Percentiles rank a stretch among this genome's conserved stretches.
These are phyloP conservation scores for Dictyostelium purpureum DNA, from an alignment of 78 protist genomes.

Conservation along the genomic window DNA sequence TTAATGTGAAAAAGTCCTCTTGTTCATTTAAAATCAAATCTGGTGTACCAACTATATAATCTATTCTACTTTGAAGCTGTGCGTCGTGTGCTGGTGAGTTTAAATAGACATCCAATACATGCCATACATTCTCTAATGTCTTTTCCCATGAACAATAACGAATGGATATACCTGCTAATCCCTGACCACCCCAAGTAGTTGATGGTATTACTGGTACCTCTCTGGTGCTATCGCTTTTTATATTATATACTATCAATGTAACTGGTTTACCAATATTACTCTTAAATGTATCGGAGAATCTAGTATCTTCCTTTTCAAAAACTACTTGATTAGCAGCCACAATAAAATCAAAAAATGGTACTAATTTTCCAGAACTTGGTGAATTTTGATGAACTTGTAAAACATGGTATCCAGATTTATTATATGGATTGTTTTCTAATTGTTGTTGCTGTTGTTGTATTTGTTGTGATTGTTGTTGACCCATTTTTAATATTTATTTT, in stretches of 20 bases:
- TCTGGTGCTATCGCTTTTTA: slow-evolving; percentile 50
- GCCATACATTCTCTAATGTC: slow-evolving; percentile 89
- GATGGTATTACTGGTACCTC: slow-evolving; percentile 58
- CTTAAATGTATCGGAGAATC: slow-evolving; percentile 65
- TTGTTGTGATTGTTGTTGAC: slow-evolving; percentile 17
- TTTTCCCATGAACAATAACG: slow-evolving; percentile 79
- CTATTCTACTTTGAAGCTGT: slow-evolving; percentile 74
- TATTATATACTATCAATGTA: slow-evolving; percentile 64
- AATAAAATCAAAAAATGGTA: slow-evolving; percentile 88
- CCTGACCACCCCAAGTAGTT: slow-evolving; percentile 90
- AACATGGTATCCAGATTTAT: slow-evolving; percentile 69
- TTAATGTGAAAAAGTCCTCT: slow-evolving; percentile 78
- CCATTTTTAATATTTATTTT: not conserved
- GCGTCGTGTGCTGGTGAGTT: slow-evolving; percentile 87
- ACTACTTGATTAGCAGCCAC: slow-evolving; percentile 78
- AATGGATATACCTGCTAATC: slow-evolving; percentile 87
- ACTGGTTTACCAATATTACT: slow-evolving; percentile 27
- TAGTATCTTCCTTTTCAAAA: slow-evolving; percentile 81
- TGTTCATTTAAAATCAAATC: slow-evolving; percentile 74
- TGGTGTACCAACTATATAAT: slow-evolving; percentile 87
- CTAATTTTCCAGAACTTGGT: slow-evolving; percentile 83
- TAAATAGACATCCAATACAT: slow-evolving; percentile 80
- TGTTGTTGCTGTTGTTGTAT: not conserved
- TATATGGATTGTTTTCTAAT: slow-evolving; percentile 25
- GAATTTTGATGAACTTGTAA: slow-evolving; percentile 75